Percentiles rank a stretch among this genome's conserved stretches.
Evolutionary conservation across 2,329 filamentous ascomycete species (phyloP).

Genomic region (Trichoderma sp.): DNA sequence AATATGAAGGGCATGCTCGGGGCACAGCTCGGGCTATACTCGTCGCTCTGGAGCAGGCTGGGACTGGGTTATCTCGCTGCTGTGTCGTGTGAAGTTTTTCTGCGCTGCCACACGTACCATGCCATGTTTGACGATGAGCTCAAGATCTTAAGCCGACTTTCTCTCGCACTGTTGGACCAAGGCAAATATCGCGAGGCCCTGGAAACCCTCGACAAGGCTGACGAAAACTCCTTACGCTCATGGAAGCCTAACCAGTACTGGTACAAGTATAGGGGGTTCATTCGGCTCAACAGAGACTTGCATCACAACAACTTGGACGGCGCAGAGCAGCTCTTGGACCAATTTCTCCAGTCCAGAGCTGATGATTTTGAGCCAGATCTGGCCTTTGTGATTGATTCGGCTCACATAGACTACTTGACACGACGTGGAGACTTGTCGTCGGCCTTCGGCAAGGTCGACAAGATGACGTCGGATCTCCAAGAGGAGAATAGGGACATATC

Average conservation of each 20-base stretch:
- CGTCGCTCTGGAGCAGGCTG: slow-evolving; percentile 74
- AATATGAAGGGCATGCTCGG: slow-evolving; percentile 74
- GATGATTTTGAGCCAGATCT: slow-evolving; percentile 58
- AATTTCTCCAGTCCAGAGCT: slow-evolving; percentile 54
- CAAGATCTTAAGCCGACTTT: slow-evolving; percentile 71
- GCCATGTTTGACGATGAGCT: slow-evolving; percentile 74
- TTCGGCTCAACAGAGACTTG: slow-evolving; percentile 66
- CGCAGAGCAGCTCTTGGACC: slow-evolving; percentile 53
- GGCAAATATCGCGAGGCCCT: slow-evolving; percentile 73
- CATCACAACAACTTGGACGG: slow-evolving; percentile 57
- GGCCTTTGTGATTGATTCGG: slow-evolving; percentile 52
- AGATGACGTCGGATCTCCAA: slow-evolving; percentile 46
- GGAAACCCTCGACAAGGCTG: slow-evolving; percentile 47
- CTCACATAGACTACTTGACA: slow-evolving; percentile 56
- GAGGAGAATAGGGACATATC: slow-evolving; percentile 58
- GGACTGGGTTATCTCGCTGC: slow-evolving; percentile 61
- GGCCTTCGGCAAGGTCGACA: slow-evolving; percentile 53
- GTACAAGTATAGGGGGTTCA: slow-evolving; percentile 65
- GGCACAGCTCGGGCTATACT: slow-evolving; percentile 70
- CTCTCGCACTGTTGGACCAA: slow-evolving; percentile 60
- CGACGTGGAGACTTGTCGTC: slow-evolving; percentile 52
- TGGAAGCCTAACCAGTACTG: slow-evolving; percentile 78
- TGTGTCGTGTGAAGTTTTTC: slow-evolving; percentile 70
- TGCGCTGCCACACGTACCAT: slow-evolving; percentile 66
- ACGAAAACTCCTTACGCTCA: slow-evolving; percentile 65